Evolutionary conservation across 129 eudicot genomes (phyloP).

Genomic region (Glebionis coronaria): DNA sequence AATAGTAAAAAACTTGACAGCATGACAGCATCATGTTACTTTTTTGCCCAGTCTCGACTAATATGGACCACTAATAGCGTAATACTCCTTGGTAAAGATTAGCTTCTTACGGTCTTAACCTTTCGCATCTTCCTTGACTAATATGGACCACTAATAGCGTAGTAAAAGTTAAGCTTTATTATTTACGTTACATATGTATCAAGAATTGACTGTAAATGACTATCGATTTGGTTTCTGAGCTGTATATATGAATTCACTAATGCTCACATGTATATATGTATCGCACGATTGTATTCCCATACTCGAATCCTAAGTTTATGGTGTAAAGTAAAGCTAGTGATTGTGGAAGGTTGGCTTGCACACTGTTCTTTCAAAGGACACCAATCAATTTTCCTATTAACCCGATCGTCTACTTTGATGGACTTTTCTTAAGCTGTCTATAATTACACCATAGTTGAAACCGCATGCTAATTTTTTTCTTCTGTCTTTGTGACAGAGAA

Average conservation of each 20-base stretch:
- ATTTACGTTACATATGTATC: neutral
- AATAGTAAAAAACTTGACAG: too few relatives aligned
- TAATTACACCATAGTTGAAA: neutral
- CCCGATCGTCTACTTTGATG: neutral
- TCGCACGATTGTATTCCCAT: too few relatives aligned
- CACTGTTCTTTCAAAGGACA: neutral
- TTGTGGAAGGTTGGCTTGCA: neutral
- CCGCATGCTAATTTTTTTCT: slow-evolving; percentile 23
- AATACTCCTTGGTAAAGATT: too few relatives aligned
- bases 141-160: neutral
- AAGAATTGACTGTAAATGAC: neutral
- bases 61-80: slow-evolving; percentile 5
- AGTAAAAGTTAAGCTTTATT: slow-evolving; percentile 8
- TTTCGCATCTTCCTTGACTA: too few relatives aligned
- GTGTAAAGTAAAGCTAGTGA: neutral
- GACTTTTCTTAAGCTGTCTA: neutral
- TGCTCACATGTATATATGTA: too few relatives aligned
- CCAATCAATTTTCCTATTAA: neutral
- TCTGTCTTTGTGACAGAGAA: slow-evolving; percentile 41
- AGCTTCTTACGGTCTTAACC: too few relatives aligned
- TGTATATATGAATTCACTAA: too few relatives aligned
- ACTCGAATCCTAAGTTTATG: neutral
- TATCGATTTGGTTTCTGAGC: neutral
- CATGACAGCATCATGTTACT: neutral
- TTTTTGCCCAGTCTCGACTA: neutral